phyloP scores from a whole-genome alignment of 495 filamentous ascomycete genomes.

The Aspergillus diversus region DNA sequence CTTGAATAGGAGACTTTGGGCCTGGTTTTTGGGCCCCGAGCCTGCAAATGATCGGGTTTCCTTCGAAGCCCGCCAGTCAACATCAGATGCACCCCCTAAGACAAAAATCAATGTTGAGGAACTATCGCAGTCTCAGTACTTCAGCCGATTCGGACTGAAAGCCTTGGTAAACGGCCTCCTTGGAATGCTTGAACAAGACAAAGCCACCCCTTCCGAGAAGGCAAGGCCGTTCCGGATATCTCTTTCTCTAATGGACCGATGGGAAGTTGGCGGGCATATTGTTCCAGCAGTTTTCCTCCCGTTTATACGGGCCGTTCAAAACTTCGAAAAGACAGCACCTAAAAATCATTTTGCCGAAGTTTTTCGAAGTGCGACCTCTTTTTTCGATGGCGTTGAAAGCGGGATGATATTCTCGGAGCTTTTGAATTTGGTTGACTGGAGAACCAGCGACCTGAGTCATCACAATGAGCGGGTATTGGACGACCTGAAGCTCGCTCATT shows the following conservation, averaged over 20 bases:
- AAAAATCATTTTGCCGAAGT: slow-evolving; percentile 82
- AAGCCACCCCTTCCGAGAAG: slow-evolving; percentile 63
- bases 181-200: slow-evolving; percentile 67
- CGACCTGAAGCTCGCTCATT: slow-evolving; percentile 71
- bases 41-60: slow-evolving; percentile 50
- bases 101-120: slow-evolving; percentile 48
- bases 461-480: slow-evolving; percentile 50
- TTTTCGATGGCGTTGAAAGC: slow-evolving; percentile 97
- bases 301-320: slow-evolving; percentile 74
- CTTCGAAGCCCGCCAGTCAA: slow-evolving; percentile 52
- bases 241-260: slow-evolving; percentile 93
- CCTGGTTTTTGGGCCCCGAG: slow-evolving; percentile 94
- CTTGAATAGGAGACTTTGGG: slow-evolving; percentile 89
- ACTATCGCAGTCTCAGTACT: slow-evolving; percentile 64
- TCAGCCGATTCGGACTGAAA: slow-evolving; percentile 74
- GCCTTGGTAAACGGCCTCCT: slow-evolving; percentile 75
- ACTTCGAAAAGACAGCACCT: slow-evolving; percentile 62
- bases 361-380: slow-evolving; percentile 85
- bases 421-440: slow-evolving; percentile 51
- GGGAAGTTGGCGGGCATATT: slow-evolving; percentile 91
- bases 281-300: slow-evolving; percentile 87
- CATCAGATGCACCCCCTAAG: slow-evolving; percentile 48
- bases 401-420: slow-evolving; percentile 89
- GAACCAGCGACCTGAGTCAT: slow-evolving; percentile 33
- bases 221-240: slow-evolving; percentile 91